Evolutionary conservation across 2,329 filamentous ascomycete genomes (phyloP).

Genomic region (Fusarium oligoseptatum): DNA sequence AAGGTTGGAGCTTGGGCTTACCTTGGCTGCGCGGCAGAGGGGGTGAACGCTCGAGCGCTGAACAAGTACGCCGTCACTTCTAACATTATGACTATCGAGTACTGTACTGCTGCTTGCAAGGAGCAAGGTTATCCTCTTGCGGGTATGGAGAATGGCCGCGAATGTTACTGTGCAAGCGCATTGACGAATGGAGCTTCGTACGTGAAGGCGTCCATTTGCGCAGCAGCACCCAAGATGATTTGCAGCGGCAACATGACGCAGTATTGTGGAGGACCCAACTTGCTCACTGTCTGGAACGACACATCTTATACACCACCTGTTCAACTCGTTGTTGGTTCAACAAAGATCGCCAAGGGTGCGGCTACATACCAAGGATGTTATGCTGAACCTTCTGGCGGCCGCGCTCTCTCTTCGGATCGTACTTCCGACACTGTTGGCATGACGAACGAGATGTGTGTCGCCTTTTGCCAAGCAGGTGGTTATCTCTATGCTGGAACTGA

Average conservation of each 20-base stretch:
- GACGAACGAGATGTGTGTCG: constrained; percentile 48
- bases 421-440: constrained; percentile 29
- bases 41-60: constrained; percentile 19
- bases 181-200: constrained; percentile 36
- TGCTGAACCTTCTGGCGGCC: constrained; percentile 25
- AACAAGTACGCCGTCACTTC: constrained; percentile 34
- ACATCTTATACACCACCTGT: constrained; percentile 35
- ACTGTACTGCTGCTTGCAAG: constrained; percentile 38
- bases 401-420: constrained; percentile 35
- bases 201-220: constrained; percentile 26
- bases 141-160: constrained; percentile 38
- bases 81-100: constrained; percentile 37
- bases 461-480: constrained; percentile 45
- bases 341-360: constrained; percentile 29
- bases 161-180: constrained; percentile 38
- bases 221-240: constrained; percentile 34
- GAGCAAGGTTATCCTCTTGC: constrained; percentile 37
- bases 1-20: constrained; percentile 37
- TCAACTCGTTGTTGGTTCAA: constrained; percentile 31
- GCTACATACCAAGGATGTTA: constrained; percentile 41
- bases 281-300: constrained; percentile 41
- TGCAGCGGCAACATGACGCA: constrained; percentile 40
- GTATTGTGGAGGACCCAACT: constrained; percentile 36
- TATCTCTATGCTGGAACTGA: constrained; percentile 54
- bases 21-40: constrained; percentile 37